A percentile compares a stretch with the other conserved stretches of the same genome.
Evolutionary conservation across 2,329 filamentous ascomycete species (phyloP).

Genomic region (Fusarium marasasianum): DNA sequence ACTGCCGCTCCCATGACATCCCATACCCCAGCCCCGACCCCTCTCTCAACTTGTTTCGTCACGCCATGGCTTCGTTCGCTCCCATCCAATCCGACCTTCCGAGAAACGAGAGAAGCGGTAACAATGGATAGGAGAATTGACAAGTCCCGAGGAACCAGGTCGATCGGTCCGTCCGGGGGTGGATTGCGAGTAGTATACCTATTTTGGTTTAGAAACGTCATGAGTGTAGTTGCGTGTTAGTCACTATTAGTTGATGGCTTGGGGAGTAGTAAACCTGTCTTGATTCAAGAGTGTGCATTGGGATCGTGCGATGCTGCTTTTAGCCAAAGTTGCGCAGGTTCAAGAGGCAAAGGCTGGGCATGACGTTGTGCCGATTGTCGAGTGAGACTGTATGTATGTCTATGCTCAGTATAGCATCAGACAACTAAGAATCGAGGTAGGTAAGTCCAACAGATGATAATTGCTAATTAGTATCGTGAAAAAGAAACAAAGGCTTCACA

Average conservation of each 20-base stretch:
- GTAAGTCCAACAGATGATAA: not conserved
- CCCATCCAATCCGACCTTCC: not conserved
- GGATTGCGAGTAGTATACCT: not conserved
- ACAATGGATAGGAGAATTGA: not conserved
- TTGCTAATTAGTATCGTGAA: not conserved
- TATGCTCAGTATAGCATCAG: not conserved
- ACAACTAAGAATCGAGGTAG: not conserved
- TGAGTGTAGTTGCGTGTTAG: not conserved
- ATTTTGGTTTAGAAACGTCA: not conserved
- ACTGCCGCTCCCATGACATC: slow-evolving; percentile 8
- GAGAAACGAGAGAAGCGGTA: not conserved
- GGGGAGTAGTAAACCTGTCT: not conserved
- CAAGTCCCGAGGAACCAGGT: slow-evolving; percentile 3
- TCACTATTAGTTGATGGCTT: not conserved
- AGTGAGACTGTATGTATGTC: not conserved
- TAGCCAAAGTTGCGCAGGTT: not conserved
- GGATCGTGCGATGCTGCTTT: not conserved
- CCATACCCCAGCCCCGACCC: slow-evolving; percentile 7
- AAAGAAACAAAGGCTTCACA: not conserved
- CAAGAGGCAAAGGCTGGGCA: not conserved
- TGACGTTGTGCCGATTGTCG: not conserved
- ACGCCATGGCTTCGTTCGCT: slow-evolving; percentile 3
- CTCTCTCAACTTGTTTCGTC: not conserved
- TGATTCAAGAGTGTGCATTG: not conserved
- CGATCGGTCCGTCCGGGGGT: slow-evolving; percentile 1